These are phyloP conservation scores for Aspergillus ruber DNA, from an alignment of 2,329 filamentous ascomycete genomes.

Conservation along the genomic window DNA sequence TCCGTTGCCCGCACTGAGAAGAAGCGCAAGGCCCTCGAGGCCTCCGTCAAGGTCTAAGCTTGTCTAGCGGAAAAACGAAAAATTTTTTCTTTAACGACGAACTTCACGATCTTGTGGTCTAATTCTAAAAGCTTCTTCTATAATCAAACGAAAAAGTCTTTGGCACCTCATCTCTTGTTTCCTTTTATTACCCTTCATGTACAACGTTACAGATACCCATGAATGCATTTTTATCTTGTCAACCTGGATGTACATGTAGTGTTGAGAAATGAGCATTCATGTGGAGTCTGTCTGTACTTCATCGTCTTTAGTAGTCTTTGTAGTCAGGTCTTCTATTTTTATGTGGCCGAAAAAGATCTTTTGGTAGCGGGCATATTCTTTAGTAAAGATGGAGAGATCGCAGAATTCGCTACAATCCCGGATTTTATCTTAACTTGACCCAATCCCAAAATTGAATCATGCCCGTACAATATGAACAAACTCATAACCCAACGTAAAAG, in stretches of 20 bases:
- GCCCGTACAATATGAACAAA: conserved; percentile 1
- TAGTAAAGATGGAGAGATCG: too few species aligned
- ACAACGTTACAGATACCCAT: conserved; percentile 35
- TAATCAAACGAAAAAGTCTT: not conserved
- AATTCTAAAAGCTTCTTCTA: conserved; percentile 3
- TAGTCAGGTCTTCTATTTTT: not conserved
- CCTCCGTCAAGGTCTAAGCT: conserved; percentile 92
- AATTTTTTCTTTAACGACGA: conserved; percentile 18
- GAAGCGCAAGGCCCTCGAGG: conserved; percentile 90
- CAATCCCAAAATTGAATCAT: not conserved
- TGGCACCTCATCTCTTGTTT: not conserved
- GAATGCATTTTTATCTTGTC: conserved; percentile 31
- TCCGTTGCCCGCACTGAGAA: conserved; percentile 70
- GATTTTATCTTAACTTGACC: not conserved
- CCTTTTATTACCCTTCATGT: conserved; percentile 17
- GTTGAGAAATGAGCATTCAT: conserved; percentile 19
- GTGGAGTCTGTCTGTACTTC: conserved; percentile 11
- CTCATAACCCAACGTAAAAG: not conserved
- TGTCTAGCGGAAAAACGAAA: conserved; percentile 3
- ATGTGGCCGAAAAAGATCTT: not conserved
- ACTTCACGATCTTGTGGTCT: conserved; percentile 13
- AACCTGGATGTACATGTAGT: conserved; percentile 15
- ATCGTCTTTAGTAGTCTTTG: not conserved
- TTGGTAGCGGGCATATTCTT: too few species aligned
- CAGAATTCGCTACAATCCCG: too few species aligned